phyloP scores from a whole-genome alignment of 345 rosid genomes.

The Salix udensis region DNA sequence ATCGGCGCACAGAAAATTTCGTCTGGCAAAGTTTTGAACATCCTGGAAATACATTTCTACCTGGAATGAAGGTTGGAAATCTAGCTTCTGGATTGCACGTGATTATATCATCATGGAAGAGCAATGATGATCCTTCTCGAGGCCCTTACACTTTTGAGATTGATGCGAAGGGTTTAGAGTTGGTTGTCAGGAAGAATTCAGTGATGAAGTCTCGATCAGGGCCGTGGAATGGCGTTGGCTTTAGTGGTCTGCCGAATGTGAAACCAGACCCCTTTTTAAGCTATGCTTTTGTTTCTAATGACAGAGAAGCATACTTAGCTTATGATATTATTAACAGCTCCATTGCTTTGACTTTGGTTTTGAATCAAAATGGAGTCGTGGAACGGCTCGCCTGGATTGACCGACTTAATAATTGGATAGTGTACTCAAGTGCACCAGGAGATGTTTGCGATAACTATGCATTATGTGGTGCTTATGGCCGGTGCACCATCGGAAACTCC shows the following conservation, averaged over 20 bases:
- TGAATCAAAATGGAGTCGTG: neutral
- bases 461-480: conserved; percentile 16
- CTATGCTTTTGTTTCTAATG: neutral
- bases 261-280: neutral
- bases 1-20: neutral
- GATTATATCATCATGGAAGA: conserved; percentile 5
- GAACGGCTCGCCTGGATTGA: conserved; percentile 9
- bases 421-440: neutral
- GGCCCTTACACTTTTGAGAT: neutral
- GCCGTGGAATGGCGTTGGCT: conserved; percentile 17
- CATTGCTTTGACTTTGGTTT: neutral
- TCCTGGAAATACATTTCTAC: conserved; percentile 18
- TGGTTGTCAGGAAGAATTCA: neutral
- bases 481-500: neutral
- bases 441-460: conserved; percentile 16
- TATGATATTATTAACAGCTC: neutral
- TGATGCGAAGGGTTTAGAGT: conserved; percentile 1
- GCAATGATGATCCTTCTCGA: conserved; percentile 19
- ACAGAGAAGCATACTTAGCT: neutral
- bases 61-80: conserved; percentile 17
- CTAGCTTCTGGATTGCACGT: neutral
- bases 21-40: conserved; percentile 28
- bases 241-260: neutral
- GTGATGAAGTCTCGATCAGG: conserved; percentile 3
- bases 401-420: neutral